These are phyloP conservation scores for barley (Hordeum vulgare) DNA, from an alignment of 176 grass and related monocot genomes.

Conservation along the genomic window MorexV3_pseudomolecules_assembly NC_058523.1:53150835-53151334, in stretches of 20 bases:
- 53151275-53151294: conserved; percentile 73
- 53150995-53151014: neutral
- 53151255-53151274: conserved; percentile 50
- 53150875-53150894: neutral
- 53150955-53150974: neutral
- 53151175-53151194: neutral
- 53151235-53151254: conserved; percentile 87
- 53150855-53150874: neutral
- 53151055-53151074: neutral
- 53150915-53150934: neutral
- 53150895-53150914: neutral
- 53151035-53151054: neutral
- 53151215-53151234: conserved; percentile 94
- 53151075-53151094: neutral
- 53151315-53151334: conserved; percentile 93
- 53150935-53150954: neutral
- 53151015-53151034: neutral
- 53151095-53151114: neutral
- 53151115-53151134: neutral
- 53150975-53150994: neutral
- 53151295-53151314: conserved; percentile 56
- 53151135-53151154: neutral
- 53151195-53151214: conserved; percentile 28
- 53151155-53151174: neutral
- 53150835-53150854: neutral